Evolutionary conservation across 2,329 filamentous ascomycete species (phyloP).

Genomic region (Ophiocordyceps unilateralis): DNA sequence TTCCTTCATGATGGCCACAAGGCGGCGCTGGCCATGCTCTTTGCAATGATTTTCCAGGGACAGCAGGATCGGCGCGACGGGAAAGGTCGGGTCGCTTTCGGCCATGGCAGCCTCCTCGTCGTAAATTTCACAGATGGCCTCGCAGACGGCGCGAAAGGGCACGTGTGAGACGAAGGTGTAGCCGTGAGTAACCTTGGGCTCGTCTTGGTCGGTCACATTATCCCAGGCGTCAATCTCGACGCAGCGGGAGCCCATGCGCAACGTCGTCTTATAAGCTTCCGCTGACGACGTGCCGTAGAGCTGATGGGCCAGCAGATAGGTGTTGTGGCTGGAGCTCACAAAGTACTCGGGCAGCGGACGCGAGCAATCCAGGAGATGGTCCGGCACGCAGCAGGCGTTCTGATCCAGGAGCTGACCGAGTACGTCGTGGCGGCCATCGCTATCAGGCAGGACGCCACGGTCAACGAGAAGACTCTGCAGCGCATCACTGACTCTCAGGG

Average conservation of each 20-base stretch:
- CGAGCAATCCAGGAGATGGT: slow-evolving; percentile 34
- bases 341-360: slow-evolving; percentile 52
- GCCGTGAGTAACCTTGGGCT: slow-evolving; percentile 55
- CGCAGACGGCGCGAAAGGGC: slow-evolving; percentile 45
- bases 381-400: slow-evolving; percentile 39
- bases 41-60: slow-evolving; percentile 53
- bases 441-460: slow-evolving; percentile 30
- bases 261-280: slow-evolving; percentile 43
- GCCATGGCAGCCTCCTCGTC: slow-evolving; percentile 37
- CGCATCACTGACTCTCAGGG: slow-evolving; percentile 41
- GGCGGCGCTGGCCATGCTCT: slow-evolving; percentile 37
- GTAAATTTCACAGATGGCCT: slow-evolving; percentile 44
- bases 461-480: slow-evolving; percentile 36
- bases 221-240: slow-evolving; percentile 65
- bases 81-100: slow-evolving; percentile 15
- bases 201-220: slow-evolving; percentile 37
- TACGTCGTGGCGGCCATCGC: slow-evolving; percentile 23
- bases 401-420: slow-evolving; percentile 35
- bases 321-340: slow-evolving; percentile 59
- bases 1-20: slow-evolving; percentile 49
- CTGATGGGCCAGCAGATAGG: slow-evolving; percentile 54
- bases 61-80: slow-evolving; percentile 40
- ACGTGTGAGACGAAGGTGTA: slow-evolving; percentile 52
- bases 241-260: slow-evolving; percentile 47
- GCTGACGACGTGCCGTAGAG: slow-evolving; percentile 46